Evolutionary conservation across 202 grass and related monocot species (phyloP).

Genomic region (Bolboschoenoplectus hybrid): DNA sequence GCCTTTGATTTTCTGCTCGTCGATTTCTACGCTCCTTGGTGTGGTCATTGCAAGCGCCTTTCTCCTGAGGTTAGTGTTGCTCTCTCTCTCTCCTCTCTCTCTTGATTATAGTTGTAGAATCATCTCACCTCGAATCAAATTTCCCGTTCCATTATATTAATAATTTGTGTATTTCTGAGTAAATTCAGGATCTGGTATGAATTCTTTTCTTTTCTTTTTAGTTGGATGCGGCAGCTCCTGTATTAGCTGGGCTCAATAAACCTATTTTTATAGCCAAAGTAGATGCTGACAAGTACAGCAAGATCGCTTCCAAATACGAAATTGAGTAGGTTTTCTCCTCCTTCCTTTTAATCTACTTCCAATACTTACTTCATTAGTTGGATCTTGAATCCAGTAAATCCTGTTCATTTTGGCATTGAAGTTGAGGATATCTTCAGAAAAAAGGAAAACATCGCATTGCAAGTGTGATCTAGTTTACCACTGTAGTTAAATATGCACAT

Average conservation of each 20-base stretch:
- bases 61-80: constrained; percentile 62
- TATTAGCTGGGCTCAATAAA: constrained; percentile 66
- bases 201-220: constrained; percentile 41
- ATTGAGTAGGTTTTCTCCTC: constrained; percentile 66
- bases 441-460: background rate
- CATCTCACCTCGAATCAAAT: constrained; percentile 44
- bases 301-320: constrained; percentile 82
- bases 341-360: constrained; percentile 14
- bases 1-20: constrained; percentile 86
- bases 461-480: background rate
- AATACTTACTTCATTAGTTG: background rate
- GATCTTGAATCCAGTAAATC: background rate
- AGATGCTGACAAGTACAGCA: constrained; percentile 94
- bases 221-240: constrained; percentile 88
- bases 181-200: constrained; percentile 35
- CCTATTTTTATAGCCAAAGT: constrained; percentile 83
- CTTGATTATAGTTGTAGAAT: constrained; percentile 13
- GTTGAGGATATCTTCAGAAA: background rate
- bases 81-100: background rate
- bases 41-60: constrained; percentile 96
- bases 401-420: background rate
- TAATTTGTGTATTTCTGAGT: background rate
- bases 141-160: constrained; percentile 10
- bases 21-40: constrained; percentile 97
- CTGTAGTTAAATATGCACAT: background rate